Evolutionary conservation across 2,329 filamentous ascomycete species (phyloP), one percentile per base, ranked within the genome.

Genomic region (Diaporthe caulivora): DNA sequence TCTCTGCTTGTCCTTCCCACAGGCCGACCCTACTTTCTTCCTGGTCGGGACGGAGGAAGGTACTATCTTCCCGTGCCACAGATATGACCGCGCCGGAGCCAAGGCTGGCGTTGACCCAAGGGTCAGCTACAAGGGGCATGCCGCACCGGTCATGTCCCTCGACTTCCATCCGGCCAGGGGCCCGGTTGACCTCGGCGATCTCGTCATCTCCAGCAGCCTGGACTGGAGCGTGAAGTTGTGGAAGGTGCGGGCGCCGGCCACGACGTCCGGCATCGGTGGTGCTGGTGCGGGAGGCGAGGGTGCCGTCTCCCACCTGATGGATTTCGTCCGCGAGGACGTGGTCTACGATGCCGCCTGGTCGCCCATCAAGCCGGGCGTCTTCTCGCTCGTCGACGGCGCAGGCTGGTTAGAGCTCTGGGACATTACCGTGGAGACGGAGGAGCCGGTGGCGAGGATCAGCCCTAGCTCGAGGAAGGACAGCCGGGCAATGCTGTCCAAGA

Each of bases 171-270:
- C 97, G 1, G 93, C 95, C 5, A 92, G 94, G 70, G 97, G 97
- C 1, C 95, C 95, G 3, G 92, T 99, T 68, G 97, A 99, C 83
- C 91, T 99, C 8, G 95, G 96, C 37, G 97, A 99, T 80, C 87
- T 99, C 8, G 94, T 98, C 74, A 90, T 99, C 65, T 95, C 93
- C n/a, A 94, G 94, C 5, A 96, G 94, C 55, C 88, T 99, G 10
- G 97, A 99, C 85, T 99, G 97, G 97, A 97, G 93, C 78, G 95
- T 98, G 78, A 98, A 97, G 84, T 87, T 99, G 21, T 99, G 97
- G 97, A 97, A 97, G 83, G 93, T 97, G 18, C 93, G 95, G 53
- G 92, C 94, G 1, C 94, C 94, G 1, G 93, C 93, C 0, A 92
- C 93, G 2, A 92, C 91, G 6, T 91, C 90, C 21, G 92, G 92